Conservation (phyloP, 2,329 filamentous ascomycete species). For the Ploettnerulaceae sp. region DNA sequence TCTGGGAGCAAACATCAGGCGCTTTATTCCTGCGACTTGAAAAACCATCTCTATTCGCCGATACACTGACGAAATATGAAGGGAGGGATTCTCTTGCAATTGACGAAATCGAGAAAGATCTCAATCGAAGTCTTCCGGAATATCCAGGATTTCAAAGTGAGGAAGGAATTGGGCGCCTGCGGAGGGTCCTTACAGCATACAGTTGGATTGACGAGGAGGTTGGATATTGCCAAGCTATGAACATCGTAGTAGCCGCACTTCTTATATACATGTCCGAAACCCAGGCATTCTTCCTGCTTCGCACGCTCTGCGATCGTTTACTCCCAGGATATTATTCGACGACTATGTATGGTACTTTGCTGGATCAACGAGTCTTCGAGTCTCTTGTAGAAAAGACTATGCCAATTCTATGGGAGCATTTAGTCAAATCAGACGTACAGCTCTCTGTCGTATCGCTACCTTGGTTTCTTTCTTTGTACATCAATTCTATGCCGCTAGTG, state of each 20-base stretch:
- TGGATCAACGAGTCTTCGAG: slow-evolving; percentile 97
- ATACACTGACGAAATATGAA: slow-evolving; percentile 78
- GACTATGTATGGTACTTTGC: slow-evolving; percentile 96
- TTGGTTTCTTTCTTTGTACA: slow-evolving; percentile 97
- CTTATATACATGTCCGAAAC: slow-evolving; percentile 97
- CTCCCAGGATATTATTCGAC: slow-evolving; percentile 97
- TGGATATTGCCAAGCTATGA: slow-evolving; percentile 99
- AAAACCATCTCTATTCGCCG: slow-evolving; percentile 74
- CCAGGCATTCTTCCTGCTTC: slow-evolving; percentile 92
- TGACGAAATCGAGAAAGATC: slow-evolving; percentile 97
- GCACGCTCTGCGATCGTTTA: slow-evolving; percentile 84
- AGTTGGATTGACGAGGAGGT: slow-evolving; percentile 96
- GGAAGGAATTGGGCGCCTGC: slow-evolving; percentile 84
- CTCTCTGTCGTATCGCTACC: slow-evolving; percentile 94
- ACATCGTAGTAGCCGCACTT: slow-evolving; percentile 96
- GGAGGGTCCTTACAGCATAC: slow-evolving; percentile 90
- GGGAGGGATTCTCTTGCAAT: slow-evolving; percentile 91
- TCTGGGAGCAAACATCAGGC: slow-evolving; percentile 93
- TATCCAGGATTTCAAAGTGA: slow-evolving; percentile 97
- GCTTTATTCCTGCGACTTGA: slow-evolving; percentile 85
- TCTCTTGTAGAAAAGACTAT: slow-evolving; percentile 98
- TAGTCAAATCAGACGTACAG: slow-evolving; percentile 95
- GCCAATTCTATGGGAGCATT: slow-evolving; percentile 96
- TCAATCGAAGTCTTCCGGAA: slow-evolving; percentile 93
- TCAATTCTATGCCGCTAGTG: slow-evolving; percentile 98